These are phyloP conservation scores for Crithidia thermophila DNA, from an alignment of 208 protist genomes.

Conservation along the genomic window DNA sequence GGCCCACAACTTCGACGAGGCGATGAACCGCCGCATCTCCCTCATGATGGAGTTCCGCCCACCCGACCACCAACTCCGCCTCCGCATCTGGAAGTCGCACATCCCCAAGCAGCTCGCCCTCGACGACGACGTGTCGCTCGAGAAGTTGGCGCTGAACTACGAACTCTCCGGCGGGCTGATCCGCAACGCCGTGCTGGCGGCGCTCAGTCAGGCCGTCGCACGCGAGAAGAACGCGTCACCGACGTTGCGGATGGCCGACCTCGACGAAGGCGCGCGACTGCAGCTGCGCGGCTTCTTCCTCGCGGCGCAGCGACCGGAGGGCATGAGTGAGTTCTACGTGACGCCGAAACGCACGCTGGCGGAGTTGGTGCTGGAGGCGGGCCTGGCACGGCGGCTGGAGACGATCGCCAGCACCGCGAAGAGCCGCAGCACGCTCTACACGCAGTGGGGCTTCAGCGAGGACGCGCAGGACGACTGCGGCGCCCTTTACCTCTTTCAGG, in stretches of 20 bases:
- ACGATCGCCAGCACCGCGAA: conserved; percentile 69
- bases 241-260: conserved; percentile 68
- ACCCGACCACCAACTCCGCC: conserved; percentile 85
- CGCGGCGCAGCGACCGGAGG: conserved; percentile 55
- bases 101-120: conserved; percentile 58
- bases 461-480: conserved; percentile 41
- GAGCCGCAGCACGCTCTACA: conserved; percentile 84
- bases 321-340: conserved; percentile 60
- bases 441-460: conserved; percentile 89
- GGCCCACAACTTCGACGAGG: conserved; percentile 89
- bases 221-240: conserved; percentile 70
- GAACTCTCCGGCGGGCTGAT: conserved; percentile 93
- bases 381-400: conserved; percentile 50
- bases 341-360: conserved; percentile 75
- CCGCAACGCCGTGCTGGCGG: conserved; percentile 91
- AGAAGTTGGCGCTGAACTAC: conserved; percentile 81
- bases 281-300: conserved; percentile 92
- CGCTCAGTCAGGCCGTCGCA: conserved; percentile 77
- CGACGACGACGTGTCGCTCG: conserved; percentile 69
- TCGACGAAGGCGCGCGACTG: conserved; percentile 76
- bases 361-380: conserved; percentile 70
- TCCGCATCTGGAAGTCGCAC: conserved; percentile 86
- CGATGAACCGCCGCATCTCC: conserved; percentile 94
- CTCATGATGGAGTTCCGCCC: conserved; percentile 92
- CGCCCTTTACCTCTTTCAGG: conserved; percentile 72